Evolutionary conservation across 208 protist genomes (phyloP), one percentile per base, ranked within the genome.

Genomic region (Wallacemonas sp.): DNA sequence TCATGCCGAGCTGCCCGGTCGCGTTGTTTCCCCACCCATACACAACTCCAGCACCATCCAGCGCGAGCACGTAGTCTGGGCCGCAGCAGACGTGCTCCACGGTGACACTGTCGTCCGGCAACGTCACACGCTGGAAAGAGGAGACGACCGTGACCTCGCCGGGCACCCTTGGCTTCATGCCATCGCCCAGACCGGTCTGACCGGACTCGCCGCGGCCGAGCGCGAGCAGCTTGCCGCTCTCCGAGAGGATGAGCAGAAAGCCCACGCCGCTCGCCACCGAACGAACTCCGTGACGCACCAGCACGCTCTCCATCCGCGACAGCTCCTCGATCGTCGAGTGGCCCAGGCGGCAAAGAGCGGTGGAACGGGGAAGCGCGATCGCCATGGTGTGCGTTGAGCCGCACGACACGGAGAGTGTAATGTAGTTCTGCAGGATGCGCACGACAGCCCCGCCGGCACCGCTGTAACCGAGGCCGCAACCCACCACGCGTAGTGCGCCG

Each of bases 11-110:
- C 61, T 86, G 79, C 15, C 70, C 72, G 39, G 73, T 68, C 19
- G 66, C 70, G 38, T 95, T 93, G 68, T 60, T 86, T 46, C 89
- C 86, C 85, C 89, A 95, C 10, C 80, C 81, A 46, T 81, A 91
- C 17, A 91, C 57, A 8, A 17, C 24, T 9, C 78, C 77, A 6
- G 17, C 17, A 26, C 53, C 60, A 52, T 63, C 73, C 9, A 93
- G 66, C 3, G 78, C 85, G 39, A 95, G 48, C 15, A 79, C 80
- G 57, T 79, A 92, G 67, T 87, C 78, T 4, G 75, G 68, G n/a
- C 86, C 86, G 66, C 81, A 85, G 26, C 63, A 44, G 2, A 95
- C 58, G 26, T 62, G 38, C 44, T 66, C 48, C 17, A 92, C 36
- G 2, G 38, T 34, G 1, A 73, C 42, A 19, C 48, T 32, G 9